phyloP scores from a whole-genome alignment of 2,329 filamentous ascomycete genomes.

The Fusarium incarnatum region DNA sequence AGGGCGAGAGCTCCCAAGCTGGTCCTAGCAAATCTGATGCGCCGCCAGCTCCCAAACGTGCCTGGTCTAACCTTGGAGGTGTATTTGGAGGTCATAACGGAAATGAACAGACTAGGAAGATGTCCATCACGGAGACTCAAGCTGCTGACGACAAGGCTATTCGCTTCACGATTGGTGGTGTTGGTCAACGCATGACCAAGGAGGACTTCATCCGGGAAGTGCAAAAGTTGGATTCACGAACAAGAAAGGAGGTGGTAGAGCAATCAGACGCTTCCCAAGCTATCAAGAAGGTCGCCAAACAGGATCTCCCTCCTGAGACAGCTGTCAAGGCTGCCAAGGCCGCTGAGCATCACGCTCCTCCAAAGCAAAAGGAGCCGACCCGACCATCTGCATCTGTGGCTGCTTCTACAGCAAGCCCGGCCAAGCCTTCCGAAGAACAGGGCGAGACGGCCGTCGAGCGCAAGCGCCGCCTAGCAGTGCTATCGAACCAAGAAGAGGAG shows the following conservation, averaged over 20 bases:
- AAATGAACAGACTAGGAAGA: conserved; percentile 53
- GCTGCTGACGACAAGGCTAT: conserved; percentile 76
- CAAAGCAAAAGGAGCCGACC: conserved; percentile 7
- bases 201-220: conserved; percentile 82
- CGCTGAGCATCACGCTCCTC: conserved; percentile 18
- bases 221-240: conserved; percentile 75
- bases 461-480: conserved; percentile 69
- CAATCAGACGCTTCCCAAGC: conserved; percentile 61
- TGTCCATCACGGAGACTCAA: conserved; percentile 57
- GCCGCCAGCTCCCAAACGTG: conserved; percentile 56
- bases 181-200: conserved; percentile 82
- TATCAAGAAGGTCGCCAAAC: conserved; percentile 63
- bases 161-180: conserved; percentile 79
- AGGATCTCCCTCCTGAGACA: conserved; percentile 47
- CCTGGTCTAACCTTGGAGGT: conserved; percentile 63
- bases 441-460: conserved; percentile 78
- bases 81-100: conserved; percentile 45
- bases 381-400: conserved; percentile 25
- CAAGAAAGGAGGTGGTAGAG: conserved; percentile 66
- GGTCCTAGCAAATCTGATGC: conserved; percentile 54
- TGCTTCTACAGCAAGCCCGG: not conserved
- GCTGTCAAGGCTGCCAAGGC: conserved; percentile 41
- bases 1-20: conserved; percentile 49
- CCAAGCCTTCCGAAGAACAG: conserved; percentile 39
- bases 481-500: conserved; percentile 58